Evolutionary conservation across 768 basidiomycete species (phyloP), one percentile per base, ranked within the genome.

Genomic region (Vararia minispora): DNA sequence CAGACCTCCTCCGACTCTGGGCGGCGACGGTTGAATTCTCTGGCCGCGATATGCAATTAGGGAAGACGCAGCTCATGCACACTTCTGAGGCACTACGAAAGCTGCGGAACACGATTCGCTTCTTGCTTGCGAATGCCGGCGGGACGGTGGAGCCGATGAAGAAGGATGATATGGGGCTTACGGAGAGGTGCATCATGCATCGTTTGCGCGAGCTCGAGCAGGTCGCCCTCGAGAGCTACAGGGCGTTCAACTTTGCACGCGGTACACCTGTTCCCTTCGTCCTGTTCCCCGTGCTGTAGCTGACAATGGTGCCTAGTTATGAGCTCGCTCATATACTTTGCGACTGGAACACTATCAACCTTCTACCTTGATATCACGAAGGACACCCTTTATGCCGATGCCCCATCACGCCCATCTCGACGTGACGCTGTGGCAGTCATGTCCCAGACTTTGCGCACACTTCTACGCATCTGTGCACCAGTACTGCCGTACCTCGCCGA

Each of bases 361-460:
- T 61, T 94, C 23, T 98, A 97, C 58, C 87, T 97, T 45, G 90
- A 92, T 51, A 77, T 86, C 34, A 85, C 77, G 24, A 95, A 95
- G 56, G 94, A 98, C 56, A 70, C 71, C 31, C 61, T 99, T 8
- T 97, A 99, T 52, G 85, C 87, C 24, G 69, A 85, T 49, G 53
- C 61, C 7, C 39, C 42, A 48, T 56, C 2, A 66, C 74, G 28
- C 76, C 94, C 11, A 65, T 73, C 34, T 72, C 71, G 1, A 68
- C 85, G 56, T 90, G 6, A 74, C 79, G 4, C 81, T 85, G 2
- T 63, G 95, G 10, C 68, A 76, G 42, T n/a, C 68, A 79, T 53
- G 89, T 87, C 7, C 7, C 35, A 91, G 85, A 65, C 79, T 27
- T 57, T 92, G 35, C 60, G 64, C 21, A 78, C 74, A 2, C 71